A percentile compares a stretch with the other conserved stretches of the same genome.
These are phyloP conservation scores for Xylariaceae sp. DNA, from an alignment of 2,329 filamentous ascomycete genomes.

Conservation along the genomic window DNA sequence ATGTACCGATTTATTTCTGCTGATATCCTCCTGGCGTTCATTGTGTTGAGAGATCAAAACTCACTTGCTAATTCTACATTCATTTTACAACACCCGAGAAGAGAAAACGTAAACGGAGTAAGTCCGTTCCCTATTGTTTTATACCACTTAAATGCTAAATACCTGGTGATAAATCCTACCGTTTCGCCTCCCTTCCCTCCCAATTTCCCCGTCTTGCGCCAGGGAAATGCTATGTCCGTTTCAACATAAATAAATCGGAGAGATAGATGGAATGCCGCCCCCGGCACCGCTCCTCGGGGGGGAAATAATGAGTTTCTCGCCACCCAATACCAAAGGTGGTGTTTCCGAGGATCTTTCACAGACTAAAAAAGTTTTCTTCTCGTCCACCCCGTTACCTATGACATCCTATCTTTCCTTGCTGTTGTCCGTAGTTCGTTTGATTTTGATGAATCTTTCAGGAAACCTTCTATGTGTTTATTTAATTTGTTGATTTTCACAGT, in stretches of 20 bases:
- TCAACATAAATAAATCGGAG: not conserved
- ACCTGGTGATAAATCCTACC: not conserved
- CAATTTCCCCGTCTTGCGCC: not conserved
- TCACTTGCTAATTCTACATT: too few species aligned
- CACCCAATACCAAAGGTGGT: too few species aligned
- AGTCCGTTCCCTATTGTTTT: constrained; percentile 8
- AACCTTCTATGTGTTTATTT: not conserved
- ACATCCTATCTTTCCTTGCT: not conserved
- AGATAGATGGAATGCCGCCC: not conserved
- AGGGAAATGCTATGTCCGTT: not conserved
- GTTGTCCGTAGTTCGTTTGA: not conserved
- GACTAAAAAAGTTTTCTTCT: not conserved
- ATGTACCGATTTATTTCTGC: too few species aligned
- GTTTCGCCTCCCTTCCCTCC: constrained; percentile 1
- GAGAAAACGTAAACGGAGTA: not conserved
- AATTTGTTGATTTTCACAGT: constrained; percentile 24
- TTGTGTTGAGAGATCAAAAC: too few species aligned
- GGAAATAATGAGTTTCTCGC: too few species aligned
- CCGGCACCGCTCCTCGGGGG: not conserved
- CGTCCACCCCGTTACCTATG: not conserved
- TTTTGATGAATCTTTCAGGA: not conserved
- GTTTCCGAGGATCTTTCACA: constrained; percentile 1
- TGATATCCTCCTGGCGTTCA: too few species aligned
- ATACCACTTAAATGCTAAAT: constrained; percentile 5
- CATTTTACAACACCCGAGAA: too few species aligned